Conservation (phyloP, 441 rosid species). For the Jatropha podagrica region DNA sequence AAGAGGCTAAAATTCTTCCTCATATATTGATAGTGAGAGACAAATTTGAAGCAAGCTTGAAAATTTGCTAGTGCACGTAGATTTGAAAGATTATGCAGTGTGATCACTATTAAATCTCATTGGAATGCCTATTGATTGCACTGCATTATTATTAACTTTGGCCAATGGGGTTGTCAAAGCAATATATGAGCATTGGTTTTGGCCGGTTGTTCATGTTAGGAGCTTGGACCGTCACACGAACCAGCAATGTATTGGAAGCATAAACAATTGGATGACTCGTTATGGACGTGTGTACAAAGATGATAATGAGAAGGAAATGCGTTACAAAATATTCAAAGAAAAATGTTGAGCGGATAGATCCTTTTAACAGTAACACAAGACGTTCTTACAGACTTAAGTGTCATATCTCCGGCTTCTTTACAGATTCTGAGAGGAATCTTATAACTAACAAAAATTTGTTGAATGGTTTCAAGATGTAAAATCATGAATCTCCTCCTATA, state of each 20-base stretch:
- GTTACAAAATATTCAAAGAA: conserved; percentile 21
- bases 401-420: neutral
- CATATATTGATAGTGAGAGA: neutral
- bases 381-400: conserved; percentile 19
- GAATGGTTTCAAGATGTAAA: neutral
- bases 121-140: neutral
- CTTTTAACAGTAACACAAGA: conserved; percentile 12
- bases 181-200: neutral
- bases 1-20: neutral
- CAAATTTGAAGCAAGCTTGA: neutral
- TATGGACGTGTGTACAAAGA: conserved; percentile 23
- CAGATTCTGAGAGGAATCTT: neutral
- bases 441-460: no score
- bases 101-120: neutral
- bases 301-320: conserved; percentile 20
- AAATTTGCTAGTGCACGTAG: neutral
- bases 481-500: neutral
- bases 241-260: conserved; percentile 9
- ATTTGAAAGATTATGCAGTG: neutral
- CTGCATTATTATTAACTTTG: neutral
- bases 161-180: conserved; percentile 12
- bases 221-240: conserved; percentile 13
- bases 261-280: conserved; percentile 19
- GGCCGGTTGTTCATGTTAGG: neutral
- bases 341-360: conserved; percentile 13